Conservation (phyloP, 768 basidiomycete species). For the Mycena belliarum region DNA sequence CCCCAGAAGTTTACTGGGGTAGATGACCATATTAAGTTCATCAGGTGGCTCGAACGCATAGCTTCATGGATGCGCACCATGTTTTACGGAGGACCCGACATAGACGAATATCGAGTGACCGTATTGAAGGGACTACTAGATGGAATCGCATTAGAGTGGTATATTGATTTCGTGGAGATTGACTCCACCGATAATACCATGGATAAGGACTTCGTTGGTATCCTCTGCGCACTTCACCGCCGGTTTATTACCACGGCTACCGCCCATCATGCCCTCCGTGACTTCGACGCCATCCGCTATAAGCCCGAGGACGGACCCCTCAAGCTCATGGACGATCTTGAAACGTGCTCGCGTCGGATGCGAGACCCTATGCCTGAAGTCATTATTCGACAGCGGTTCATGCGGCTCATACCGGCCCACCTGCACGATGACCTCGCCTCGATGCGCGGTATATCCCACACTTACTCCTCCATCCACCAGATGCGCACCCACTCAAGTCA, state of each 20-base stretch:
- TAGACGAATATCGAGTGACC: too few species aligned
- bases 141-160: too few species aligned
- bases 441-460: neutral
- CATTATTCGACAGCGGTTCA: neutral
- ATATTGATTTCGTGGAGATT: neutral
- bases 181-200: neutral
- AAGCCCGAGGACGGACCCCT: neutral
- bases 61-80: too few species aligned
- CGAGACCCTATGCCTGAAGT: neutral
- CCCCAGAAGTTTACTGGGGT: neutral
- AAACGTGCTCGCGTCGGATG: neutral
- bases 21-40: too few species aligned
- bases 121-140: too few species aligned
- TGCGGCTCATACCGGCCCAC: neutral
- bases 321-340: neutral
- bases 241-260: constrained; percentile 6
- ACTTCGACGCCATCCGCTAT: too few species aligned
- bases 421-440: neutral
- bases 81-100: too few species aligned
- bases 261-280: neutral
- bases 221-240: neutral
- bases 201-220: neutral
- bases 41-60: too few species aligned
- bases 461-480: neutral
- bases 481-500: neutral